A percentile compares a stretch with the other conserved stretches of the same genome.
phyloP scores from a whole-genome alignment of 371 early-diverging fungal genomes.

The Coemansia sp. region DNA sequence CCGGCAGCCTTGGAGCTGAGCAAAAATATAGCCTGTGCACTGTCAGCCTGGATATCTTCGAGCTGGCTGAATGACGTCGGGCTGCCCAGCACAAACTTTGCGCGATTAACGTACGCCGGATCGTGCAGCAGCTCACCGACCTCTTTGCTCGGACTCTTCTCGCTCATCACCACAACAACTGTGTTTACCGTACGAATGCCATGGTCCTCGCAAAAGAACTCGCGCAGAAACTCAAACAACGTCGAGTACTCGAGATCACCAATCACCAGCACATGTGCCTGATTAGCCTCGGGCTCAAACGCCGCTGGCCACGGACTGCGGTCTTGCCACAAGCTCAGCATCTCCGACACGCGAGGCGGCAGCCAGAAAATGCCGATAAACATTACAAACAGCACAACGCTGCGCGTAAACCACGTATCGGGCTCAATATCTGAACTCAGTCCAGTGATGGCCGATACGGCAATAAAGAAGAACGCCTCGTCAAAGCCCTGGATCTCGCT shows the following conservation, averaged over 20 bases:
- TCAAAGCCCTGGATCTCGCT: constrained; percentile 57
- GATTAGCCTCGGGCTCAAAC: constrained; percentile 52
- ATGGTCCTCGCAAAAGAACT: constrained; percentile 71
- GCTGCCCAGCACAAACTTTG: constrained; percentile 65
- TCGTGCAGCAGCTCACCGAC: constrained; percentile 54
- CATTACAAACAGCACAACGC: constrained; percentile 64
- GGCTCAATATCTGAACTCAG: constrained; percentile 61
- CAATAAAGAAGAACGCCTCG: constrained; percentile 67
- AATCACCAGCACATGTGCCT: constrained; percentile 62
- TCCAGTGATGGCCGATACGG: constrained; percentile 59
- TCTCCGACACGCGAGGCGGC: constrained; percentile 64
- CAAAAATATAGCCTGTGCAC: constrained; percentile 62
- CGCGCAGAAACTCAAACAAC: constrained; percentile 64
- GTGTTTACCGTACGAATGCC: constrained; percentile 60
- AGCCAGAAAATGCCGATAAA: constrained; percentile 67
- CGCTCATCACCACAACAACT: constrained; percentile 63
- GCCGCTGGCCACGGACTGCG: constrained; percentile 56
- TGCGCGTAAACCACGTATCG: constrained; percentile 59
- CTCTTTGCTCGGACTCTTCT: constrained; percentile 60
- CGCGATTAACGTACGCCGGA: constrained; percentile 60
- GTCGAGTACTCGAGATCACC: constrained; percentile 60
- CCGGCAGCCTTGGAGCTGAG: constrained; percentile 54
- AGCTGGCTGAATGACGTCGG: constrained; percentile 60
- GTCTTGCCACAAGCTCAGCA: constrained; percentile 58
- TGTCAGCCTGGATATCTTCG: constrained; percentile 51